Percentiles rank a stretch among this genome's conserved stretches.
phyloP scores from a whole-genome alignment of 257 asterid species.

The Solanum gracilifrons region DNA sequence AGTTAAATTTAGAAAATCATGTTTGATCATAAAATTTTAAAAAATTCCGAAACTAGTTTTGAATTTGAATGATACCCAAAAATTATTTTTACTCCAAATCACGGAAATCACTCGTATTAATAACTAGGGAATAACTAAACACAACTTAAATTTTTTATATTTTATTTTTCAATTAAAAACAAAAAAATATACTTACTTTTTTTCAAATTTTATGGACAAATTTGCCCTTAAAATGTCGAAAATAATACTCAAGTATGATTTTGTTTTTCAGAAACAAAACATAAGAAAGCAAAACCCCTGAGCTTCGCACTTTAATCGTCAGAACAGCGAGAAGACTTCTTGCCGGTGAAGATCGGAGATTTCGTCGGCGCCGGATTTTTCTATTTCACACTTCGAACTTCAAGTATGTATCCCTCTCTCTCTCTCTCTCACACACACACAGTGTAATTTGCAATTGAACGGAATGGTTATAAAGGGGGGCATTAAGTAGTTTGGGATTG shows the following conservation, averaged over 20 bases:
- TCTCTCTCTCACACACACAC: neutral
- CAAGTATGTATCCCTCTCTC: neutral
- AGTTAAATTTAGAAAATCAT: neutral
- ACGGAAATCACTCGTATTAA: neutral
- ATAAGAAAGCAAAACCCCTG: neutral
- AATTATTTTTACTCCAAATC: too few relatives aligned
- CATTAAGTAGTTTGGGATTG: neutral
- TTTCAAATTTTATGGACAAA: neutral
- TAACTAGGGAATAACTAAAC: too few relatives aligned
- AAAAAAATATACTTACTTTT: too few relatives aligned
- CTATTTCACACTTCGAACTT: neutral
- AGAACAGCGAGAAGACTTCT: neutral
- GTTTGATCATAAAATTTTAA: neutral
- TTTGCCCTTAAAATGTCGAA: neutral
- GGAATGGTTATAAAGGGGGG: neutral
- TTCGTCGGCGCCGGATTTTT: neutral
- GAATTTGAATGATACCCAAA: too few relatives aligned
- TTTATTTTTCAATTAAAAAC: neutral
- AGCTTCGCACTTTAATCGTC: neutral
- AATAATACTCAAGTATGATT: neutral
- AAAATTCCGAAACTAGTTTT: too few relatives aligned
- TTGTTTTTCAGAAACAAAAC: neutral
- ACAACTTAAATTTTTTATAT: neutral
- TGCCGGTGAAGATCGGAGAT: neutral
- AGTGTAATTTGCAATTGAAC: neutral